These are phyloP conservation scores for Wallemia mellicola DNA, from an alignment of 1,284 basidiomycete genomes.

Conservation along the genomic window DNA sequence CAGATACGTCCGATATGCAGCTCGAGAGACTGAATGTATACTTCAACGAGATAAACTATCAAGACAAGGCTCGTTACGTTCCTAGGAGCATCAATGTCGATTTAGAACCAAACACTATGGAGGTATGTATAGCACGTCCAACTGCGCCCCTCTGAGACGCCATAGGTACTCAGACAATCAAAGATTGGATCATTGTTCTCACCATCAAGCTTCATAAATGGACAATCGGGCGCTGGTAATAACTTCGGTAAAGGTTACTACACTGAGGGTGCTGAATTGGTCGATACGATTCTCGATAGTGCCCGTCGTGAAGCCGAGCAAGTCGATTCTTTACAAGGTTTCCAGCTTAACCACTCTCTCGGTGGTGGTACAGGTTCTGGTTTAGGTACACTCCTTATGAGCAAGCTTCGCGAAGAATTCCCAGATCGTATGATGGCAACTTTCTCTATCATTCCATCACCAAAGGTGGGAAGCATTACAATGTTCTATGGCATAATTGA, in stretches of 20 bases:
- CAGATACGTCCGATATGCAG: background rate
- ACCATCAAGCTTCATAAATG: conserved; percentile 92
- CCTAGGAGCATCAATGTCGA: conserved; percentile 93
- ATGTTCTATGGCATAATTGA: too few relatives aligned
- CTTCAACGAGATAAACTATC: background rate
- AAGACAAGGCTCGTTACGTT: conserved; percentile 25
- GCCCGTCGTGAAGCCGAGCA: conserved; percentile 87
- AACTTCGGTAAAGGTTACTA: conserved; percentile 98
- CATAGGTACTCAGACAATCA: conserved; percentile 50
- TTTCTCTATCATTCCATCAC: conserved; percentile 91
- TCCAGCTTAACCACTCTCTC: conserved; percentile 99
- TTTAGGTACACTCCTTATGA: conserved; percentile 86
- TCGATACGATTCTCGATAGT: conserved; percentile 72
- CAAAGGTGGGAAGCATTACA: too few relatives aligned
- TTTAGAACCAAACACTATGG: conserved; percentile 81
- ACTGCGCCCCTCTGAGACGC: too few relatives aligned
- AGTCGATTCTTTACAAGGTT: conserved; percentile 91
- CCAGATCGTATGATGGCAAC: conserved; percentile 99
- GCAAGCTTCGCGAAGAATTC: conserved; percentile 85
- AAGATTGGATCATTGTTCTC: conserved; percentile 87
- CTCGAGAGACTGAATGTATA: background rate
- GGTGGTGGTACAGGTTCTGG: conserved; percentile 98
- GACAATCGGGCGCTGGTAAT: conserved; percentile 98
- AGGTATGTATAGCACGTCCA: conserved; percentile 18
- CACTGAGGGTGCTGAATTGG: conserved; percentile 85